A percentile compares a stretch with the other conserved stretches of the same genome.
Evolutionary conservation across 2,329 filamentous ascomycete genomes (phyloP).

Genomic region (Fusarium sp.): DNA sequence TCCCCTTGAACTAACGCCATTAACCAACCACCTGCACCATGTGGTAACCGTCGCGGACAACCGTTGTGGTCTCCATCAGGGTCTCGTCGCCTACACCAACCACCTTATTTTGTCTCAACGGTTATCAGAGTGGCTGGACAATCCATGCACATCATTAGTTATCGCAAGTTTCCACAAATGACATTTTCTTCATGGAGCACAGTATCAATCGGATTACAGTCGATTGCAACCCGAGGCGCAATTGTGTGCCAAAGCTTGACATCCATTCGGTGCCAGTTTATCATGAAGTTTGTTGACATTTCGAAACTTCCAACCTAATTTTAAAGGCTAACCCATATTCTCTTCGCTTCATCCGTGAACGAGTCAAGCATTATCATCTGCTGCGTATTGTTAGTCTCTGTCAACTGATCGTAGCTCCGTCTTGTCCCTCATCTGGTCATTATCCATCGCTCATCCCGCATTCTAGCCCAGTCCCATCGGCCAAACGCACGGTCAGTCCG

Average conservation of each 20-base stretch:
- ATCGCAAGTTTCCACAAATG: background rate
- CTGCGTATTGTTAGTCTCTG: background rate
- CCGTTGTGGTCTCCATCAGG: conserved; percentile 10
- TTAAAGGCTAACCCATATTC: background rate
- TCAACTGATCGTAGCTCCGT: background rate
- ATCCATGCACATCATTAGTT: background rate
- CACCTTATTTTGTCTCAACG: conserved; percentile 10
- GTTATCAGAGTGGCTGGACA: conserved; percentile 11
- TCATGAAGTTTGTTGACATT: background rate
- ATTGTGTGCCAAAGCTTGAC: background rate
- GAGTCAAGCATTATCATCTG: background rate
- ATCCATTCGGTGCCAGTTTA: background rate
- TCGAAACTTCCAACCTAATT: background rate
- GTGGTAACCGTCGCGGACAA: conserved; percentile 2
- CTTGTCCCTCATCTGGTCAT: background rate
- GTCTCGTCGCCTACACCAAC: conserved; percentile 16
- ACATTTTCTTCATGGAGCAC: background rate
- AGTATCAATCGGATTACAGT: background rate
- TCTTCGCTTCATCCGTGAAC: background rate
- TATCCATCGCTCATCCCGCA: conserved; percentile 9
- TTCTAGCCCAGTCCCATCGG: background rate
- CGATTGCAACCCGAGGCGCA: background rate
- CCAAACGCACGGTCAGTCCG: conserved; percentile 12
- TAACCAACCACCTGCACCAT: background rate
- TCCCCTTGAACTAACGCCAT: background rate